Percentiles rank a stretch among this genome's conserved stretches.
These are phyloP conservation scores for Leishmania guyanensis DNA, from an alignment of 208 protist species.

Conservation along the genomic window DNA sequence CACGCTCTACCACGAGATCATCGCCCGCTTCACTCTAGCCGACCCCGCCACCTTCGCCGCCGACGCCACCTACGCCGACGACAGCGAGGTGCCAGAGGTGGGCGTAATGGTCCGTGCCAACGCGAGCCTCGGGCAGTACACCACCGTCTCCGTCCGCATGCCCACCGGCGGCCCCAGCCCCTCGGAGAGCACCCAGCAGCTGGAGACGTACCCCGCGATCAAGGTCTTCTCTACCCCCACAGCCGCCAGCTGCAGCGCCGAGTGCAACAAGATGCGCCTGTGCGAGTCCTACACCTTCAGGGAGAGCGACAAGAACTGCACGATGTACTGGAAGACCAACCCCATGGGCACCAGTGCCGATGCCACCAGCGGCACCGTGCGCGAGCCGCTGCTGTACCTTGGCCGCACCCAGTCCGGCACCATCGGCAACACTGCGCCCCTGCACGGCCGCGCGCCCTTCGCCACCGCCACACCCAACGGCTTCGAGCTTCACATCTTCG, in stretches of 20 bases:
- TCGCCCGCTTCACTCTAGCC: conserved; percentile 37
- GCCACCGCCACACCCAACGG: conserved; percentile 25
- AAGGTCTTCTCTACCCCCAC: conserved; percentile 25
- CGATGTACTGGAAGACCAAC: conserved; percentile 33
- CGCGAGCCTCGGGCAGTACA: conserved; percentile 18
- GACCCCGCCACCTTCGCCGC: conserved; percentile 19
- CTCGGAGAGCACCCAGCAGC: conserved; percentile 5
- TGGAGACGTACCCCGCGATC: conserved; percentile 23
- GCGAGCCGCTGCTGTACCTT: conserved; percentile 35
- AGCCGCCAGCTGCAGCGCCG: conserved; percentile 27
- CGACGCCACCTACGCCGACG: conserved; percentile 1
- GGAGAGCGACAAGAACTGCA: conserved; percentile 16
- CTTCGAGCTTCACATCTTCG: conserved; percentile 38
- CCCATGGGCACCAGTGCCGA: background rate
- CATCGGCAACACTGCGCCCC: conserved; percentile 25
- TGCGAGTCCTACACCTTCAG: conserved; percentile 37
- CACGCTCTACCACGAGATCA: conserved; percentile 45
- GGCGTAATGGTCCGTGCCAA: conserved; percentile 35
- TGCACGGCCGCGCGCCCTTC: conserved; percentile 45
- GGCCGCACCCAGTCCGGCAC: conserved; percentile 32
- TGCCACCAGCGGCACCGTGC: conserved; percentile 20
- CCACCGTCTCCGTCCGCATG: conserved; percentile 37
- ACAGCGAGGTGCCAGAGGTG: conserved; percentile 36
- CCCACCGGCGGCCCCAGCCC: conserved; percentile 17
- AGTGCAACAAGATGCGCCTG: conserved; percentile 33